These are phyloP conservation scores for Heliocybe sulcata DNA, from an alignment of 1,284 basidiomycete species.

Conservation along the genomic window DNA sequence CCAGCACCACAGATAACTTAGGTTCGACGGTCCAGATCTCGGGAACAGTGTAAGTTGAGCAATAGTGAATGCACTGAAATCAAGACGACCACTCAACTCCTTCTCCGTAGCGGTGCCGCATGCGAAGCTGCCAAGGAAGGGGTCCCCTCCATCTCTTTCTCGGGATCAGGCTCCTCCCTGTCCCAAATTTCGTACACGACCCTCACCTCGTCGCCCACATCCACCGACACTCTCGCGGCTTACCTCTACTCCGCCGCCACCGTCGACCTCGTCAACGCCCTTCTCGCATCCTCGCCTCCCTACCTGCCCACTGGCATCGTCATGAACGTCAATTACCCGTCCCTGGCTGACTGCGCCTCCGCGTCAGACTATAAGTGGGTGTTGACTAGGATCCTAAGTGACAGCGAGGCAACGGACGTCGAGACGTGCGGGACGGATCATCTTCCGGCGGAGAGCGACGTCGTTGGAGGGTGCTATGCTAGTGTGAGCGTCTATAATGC, in stretches of 20 bases:
- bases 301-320: constrained; percentile 32
- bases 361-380: constrained; percentile 34
- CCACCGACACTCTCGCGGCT: constrained; percentile 27
- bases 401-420: constrained; percentile 28
- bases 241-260: constrained; percentile 35
- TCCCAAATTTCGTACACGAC: constrained; percentile 38
- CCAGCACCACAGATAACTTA: constrained; percentile 28
- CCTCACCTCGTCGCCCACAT: constrained; percentile 25
- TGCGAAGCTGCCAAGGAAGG: constrained; percentile 36
- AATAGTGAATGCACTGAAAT: no score
- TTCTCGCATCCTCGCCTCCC: constrained; percentile 25
- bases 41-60: constrained; percentile 36
- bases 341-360: constrained; percentile 28
- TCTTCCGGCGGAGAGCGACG: constrained; percentile 32
- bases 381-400: constrained; percentile 31
- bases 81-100: not conserved
- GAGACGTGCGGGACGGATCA: constrained; percentile 31
- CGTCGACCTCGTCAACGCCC: constrained; percentile 27
- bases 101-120: constrained; percentile 37
- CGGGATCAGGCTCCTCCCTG: constrained; percentile 29
- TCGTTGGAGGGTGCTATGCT: constrained; percentile 33
- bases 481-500: constrained; percentile 41
- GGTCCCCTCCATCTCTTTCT: constrained; percentile 43
- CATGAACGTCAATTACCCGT: constrained; percentile 46
- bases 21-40: constrained; percentile 27